Conservation (phyloP, 345 rosid genomes). For the Salix dunnii region DNA sequence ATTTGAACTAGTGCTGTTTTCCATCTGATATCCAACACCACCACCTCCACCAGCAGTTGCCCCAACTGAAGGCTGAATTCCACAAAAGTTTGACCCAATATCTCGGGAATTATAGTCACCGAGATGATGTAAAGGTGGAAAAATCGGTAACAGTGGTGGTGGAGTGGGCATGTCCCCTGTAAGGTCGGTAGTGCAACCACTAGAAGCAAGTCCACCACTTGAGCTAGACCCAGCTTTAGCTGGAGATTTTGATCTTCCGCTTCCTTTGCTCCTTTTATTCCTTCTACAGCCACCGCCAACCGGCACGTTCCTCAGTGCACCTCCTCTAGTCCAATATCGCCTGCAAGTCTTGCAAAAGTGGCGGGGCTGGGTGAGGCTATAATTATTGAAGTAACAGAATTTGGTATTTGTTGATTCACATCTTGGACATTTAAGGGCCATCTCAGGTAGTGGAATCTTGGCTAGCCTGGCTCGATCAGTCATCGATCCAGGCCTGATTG, state of each 20-base stretch:
- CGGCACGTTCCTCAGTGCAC: slow-evolving; percentile 70
- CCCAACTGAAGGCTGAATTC: slow-evolving; percentile 18
- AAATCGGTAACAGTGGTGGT: slow-evolving; percentile 32
- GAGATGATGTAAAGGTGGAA: slow-evolving; percentile 43
- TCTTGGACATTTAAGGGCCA: slow-evolving; percentile 59
- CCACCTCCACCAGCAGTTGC: not conserved
- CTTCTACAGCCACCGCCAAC: slow-evolving; percentile 70
- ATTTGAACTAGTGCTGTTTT: slow-evolving; percentile 13
- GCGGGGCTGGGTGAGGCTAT: slow-evolving; percentile 73
- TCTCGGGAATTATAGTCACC: slow-evolving; percentile 25
- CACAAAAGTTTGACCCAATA: slow-evolving; percentile 36
- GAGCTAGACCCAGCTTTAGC: slow-evolving; percentile 24
- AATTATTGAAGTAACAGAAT: slow-evolving; percentile 75
- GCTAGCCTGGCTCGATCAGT: slow-evolving; percentile 53
- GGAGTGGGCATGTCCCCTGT: slow-evolving; percentile 26
- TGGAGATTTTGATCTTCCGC: slow-evolving; percentile 53
- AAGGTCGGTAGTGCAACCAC: slow-evolving; percentile 25
- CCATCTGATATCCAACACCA: slow-evolving; percentile 35
- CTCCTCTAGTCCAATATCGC: slow-evolving; percentile 76
- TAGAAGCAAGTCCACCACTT: slow-evolving; percentile 31
- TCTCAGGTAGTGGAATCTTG: slow-evolving; percentile 55
- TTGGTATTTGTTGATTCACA: slow-evolving; percentile 68
- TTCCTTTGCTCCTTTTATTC: slow-evolving; percentile 53
- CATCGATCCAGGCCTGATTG: slow-evolving; percentile 48
- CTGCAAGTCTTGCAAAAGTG: slow-evolving; percentile 76